Evolutionary conservation across 225 moss, liverwort and hornwort genomes (phyloP), one percentile per base, ranked within the genome.

Genomic region (Physcomitrellopsis africana): DNA sequence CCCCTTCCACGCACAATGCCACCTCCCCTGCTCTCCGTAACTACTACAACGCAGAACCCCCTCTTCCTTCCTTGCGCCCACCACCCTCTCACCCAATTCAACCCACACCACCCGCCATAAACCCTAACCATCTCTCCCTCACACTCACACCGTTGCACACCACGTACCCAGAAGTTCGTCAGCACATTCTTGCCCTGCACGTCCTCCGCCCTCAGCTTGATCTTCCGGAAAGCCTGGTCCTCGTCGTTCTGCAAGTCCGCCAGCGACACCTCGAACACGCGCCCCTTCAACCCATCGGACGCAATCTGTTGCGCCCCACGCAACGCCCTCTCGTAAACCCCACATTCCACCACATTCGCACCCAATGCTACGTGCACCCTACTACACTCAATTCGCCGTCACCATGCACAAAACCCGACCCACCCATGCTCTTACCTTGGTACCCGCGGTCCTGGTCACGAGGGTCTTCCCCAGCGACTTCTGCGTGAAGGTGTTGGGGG

Each of bases 191-290:
- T 89, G 62, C 94, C 89, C 76, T 92, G 89, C 51, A 92, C 92
- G 48, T 94, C 90, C 82, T 90, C 92, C 3, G 92, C 92, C 82
- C 94, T 80, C 37, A 94, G 87, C 80, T 90, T 92, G 46, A 94
- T 87, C 76, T 94, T 94, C 49, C 92, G 86, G 90, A 85, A 90
- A 45, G 92, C 92, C 80, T 94, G 94, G 60, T 94, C 93, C 76
- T 93, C 93, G 17, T 93, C 93, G 48, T 84, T 75, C 80, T 89
- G 93, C 72, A 93, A 82, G 72, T 93, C 93, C 9, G 93, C 91
- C 64, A 93, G 72, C 58, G 91, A 93, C 13, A 93, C 81, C 80
- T 89, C 90, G 68, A 94, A 94, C 71, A 94, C 92, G 46, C 94
- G 83, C 9, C 92, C 92, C 82, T 94, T 92, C 75, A 92, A 74